A percentile compares a stretch with the other conserved stretches of the same genome.
phyloP scores from a whole-genome alignment of 768 basidiomycete genomes.

The Exidia glandulosa region DNA sequence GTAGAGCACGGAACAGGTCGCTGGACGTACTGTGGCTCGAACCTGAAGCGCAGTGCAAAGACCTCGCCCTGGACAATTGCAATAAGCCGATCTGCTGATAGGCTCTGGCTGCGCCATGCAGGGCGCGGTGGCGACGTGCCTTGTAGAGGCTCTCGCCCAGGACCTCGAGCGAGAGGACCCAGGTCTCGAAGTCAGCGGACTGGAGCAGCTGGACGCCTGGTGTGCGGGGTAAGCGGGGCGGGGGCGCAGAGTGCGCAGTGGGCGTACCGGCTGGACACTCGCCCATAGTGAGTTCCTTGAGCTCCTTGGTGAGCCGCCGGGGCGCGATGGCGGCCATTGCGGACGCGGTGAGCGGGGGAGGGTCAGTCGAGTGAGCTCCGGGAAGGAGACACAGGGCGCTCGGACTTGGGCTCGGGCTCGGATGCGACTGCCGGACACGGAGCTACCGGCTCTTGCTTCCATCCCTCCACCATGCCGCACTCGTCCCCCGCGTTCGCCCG shows the following conservation, averaged over 20 bases:
- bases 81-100: not conserved
- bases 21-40: constrained; percentile 58
- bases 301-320: constrained; percentile 58
- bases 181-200: constrained; percentile 68
- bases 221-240: not conserved
- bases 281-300: constrained; percentile 52
- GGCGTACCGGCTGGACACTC: constrained; percentile 54
- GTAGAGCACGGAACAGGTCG: no score
- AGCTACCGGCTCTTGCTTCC: not conserved
- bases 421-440: no score
- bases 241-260: not conserved
- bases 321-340: not conserved
- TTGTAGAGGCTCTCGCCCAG: constrained; percentile 74
- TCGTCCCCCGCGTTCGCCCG: not conserved
- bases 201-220: constrained; percentile 62
- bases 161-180: constrained; percentile 72
- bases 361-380: not conserved
- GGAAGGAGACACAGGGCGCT: no score
- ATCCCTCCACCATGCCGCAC: not conserved
- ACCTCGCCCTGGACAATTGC: constrained; percentile 57
- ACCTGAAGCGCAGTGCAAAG: constrained; percentile 71
- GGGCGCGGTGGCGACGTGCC: constrained; percentile 28
- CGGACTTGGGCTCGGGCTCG: no score
- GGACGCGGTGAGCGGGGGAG: not conserved
- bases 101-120: not conserved